phyloP scores from a whole-genome alignment of 257 asterid genomes.

The Linderniella brevidens region DNA sequence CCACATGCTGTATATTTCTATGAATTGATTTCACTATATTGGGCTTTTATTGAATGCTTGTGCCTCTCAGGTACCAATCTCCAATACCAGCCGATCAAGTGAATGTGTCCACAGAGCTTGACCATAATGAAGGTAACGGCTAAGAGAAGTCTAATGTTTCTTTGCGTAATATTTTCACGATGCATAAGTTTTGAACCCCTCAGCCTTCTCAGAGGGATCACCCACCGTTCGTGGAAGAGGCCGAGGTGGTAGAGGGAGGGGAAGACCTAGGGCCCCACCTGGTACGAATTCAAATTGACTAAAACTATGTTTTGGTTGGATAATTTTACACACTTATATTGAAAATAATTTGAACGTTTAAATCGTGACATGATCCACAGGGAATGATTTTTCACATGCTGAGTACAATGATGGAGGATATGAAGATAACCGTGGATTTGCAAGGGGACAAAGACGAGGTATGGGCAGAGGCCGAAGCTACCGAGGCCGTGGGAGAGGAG shows the following conservation, averaged over 20 bases:
- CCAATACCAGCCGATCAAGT: constrained; percentile 94
- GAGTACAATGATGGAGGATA: constrained; percentile 80
- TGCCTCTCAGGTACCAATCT: constrained; percentile 51
- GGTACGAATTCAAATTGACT: not conserved
- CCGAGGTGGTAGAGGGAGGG: constrained; percentile 73
- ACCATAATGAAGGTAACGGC: constrained; percentile 62
- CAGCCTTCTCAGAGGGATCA: constrained; percentile 41
- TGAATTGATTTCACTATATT: too few relatives aligned
- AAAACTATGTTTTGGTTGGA: not conserved
- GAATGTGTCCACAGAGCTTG: constrained; percentile 50
- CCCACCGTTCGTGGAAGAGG: constrained; percentile 78
- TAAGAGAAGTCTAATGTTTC: constrained; percentile 3
- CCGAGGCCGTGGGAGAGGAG: constrained; percentile 88
- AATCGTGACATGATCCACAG: constrained; percentile 12
- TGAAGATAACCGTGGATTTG: constrained; percentile 36
- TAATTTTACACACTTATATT: not conserved
- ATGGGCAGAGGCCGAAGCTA: constrained; percentile 33
- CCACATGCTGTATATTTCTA: too few relatives aligned
- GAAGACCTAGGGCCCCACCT: constrained; percentile 22
- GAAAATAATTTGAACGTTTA: not conserved
- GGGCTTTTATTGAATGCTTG: too few relatives aligned
- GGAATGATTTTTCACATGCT: constrained; percentile 36
- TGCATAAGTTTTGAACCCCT: constrained; percentile 9
- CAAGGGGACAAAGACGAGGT: constrained; percentile 50
- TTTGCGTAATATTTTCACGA: not conserved